Evolutionary conservation across 176 grass and related monocot genomes (phyloP).

Genomic region (Triticum dicoccoides): DNA sequence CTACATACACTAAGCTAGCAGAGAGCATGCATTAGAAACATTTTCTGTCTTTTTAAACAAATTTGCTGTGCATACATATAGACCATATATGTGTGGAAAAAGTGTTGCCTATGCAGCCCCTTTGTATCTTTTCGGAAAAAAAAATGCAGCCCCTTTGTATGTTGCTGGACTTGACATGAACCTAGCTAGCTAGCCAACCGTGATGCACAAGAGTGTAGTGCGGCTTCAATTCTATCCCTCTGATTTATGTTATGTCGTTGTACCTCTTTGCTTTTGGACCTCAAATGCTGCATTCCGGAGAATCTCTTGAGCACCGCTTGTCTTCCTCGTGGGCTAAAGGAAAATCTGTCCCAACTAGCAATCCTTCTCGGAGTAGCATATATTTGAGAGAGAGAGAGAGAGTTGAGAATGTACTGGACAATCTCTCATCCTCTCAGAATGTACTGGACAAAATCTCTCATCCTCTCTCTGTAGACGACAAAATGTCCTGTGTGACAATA

Average conservation of each 20-base stretch:
- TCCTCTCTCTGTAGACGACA: slow-evolving; percentile 8
- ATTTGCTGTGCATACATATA: background rate
- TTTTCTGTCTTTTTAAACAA: too few relatives aligned
- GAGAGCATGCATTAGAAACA: too few relatives aligned
- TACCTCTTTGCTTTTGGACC: slow-evolving; percentile 6
- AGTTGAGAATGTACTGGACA: background rate
- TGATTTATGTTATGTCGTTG: background rate
- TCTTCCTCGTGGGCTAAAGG: slow-evolving; percentile 20
- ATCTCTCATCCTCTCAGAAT: background rate
- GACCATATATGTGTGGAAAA: background rate
- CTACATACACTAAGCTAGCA: background rate
- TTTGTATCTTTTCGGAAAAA: background rate
- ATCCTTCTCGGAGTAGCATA: too few relatives aligned
- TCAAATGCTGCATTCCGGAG: slow-evolving; percentile 6
- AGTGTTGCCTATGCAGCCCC: background rate
- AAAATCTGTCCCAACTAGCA: slow-evolving; percentile 24
- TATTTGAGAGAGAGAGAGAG: background rate
- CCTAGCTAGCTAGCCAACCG: background rate
- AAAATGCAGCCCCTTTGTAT: background rate
- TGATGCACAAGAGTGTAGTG: background rate
- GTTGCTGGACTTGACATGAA: background rate
- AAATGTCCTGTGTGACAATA: slow-evolving; percentile 16
- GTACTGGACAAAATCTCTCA: background rate
- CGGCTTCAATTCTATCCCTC: background rate
- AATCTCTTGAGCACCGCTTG: slow-evolving; percentile 13